phyloP scores from a whole-genome alignment of 441 rosid species.

The Brassica hybrid region DNA sequence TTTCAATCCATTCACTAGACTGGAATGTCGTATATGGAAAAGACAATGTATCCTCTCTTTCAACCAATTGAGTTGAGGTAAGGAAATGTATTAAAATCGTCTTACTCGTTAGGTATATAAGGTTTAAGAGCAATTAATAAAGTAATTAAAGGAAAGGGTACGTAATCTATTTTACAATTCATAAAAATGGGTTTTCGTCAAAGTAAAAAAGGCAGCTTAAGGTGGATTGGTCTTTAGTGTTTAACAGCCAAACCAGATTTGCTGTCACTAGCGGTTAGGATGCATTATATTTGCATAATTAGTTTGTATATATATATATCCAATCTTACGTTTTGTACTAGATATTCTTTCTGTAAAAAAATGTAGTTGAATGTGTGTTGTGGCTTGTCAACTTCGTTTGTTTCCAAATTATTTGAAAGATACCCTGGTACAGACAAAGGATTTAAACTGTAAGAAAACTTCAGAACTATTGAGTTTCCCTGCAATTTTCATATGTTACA shows the following conservation, averaged over 20 bases:
- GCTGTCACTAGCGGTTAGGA: conserved; percentile 28
- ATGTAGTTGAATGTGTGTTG: background rate
- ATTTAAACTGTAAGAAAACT: background rate
- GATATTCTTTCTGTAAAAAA: background rate
- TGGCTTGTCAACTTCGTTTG: no score
- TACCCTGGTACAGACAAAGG: background rate
- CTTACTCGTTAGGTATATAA: conserved; percentile 36
- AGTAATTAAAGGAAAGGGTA: conserved; percentile 7
- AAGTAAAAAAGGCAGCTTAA: conserved; percentile 30
- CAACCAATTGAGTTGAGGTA: conserved; percentile 22
- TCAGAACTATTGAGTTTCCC: background rate
- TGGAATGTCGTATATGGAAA: conserved; percentile 22
- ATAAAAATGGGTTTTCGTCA: conserved; percentile 30
- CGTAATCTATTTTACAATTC: conserved; percentile 30
- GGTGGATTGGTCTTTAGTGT: conserved; percentile 46
- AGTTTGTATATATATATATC: conserved; percentile 10
- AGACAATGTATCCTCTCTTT: conserved; percentile 30
- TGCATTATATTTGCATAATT: background rate
- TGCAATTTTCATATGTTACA: background rate
- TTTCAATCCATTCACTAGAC: conserved; percentile 17
- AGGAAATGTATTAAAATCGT: conserved; percentile 11
- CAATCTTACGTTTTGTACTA: conserved; percentile 21
- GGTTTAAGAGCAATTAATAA: conserved; percentile 15
- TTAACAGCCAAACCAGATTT: conserved; percentile 42
- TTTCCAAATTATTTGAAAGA: background rate